These are phyloP conservation scores for Claviceps sorghi DNA, from an alignment of 2,329 filamentous ascomycete species.

Conservation along the genomic window DNA sequence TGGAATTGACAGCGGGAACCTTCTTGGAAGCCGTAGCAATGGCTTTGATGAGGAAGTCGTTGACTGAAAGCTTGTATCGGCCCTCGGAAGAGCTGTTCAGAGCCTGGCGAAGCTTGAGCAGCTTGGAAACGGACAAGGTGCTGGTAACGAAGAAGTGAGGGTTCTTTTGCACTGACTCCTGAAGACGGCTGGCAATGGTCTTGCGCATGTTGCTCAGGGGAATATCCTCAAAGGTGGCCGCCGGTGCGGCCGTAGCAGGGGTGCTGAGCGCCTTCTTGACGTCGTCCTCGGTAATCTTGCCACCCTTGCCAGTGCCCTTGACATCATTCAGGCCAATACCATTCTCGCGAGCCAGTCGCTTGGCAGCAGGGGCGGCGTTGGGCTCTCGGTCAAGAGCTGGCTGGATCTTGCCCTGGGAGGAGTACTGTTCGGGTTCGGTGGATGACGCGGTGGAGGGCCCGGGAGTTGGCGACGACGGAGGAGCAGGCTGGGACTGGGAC, in stretches of 20 bases:
- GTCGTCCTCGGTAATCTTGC: slow-evolving; percentile 82
- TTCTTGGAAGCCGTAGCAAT: slow-evolving; percentile 78
- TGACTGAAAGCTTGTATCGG: slow-evolving; percentile 98
- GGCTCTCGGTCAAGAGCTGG: slow-evolving; percentile 71
- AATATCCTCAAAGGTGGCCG: slow-evolving; percentile 65
- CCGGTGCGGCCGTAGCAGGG: slow-evolving; percentile 34
- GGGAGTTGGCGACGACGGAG: slow-evolving; percentile 26
- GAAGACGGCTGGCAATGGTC: slow-evolving; percentile 84
- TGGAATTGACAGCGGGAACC: slow-evolving; percentile 90
- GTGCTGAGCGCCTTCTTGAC: slow-evolving; percentile 70
- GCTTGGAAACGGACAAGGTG: slow-evolving; percentile 81
- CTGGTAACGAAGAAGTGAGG: slow-evolving; percentile 97
- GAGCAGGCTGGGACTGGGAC: slow-evolving; percentile 43
- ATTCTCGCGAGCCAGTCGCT: slow-evolving; percentile 73
- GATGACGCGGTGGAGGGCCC: slow-evolving; percentile 24
- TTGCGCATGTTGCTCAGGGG: slow-evolving; percentile 91
- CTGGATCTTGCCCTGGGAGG: slow-evolving; percentile 65
- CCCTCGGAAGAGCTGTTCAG: slow-evolving; percentile 80
- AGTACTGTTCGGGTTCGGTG: slow-evolving; percentile 52
- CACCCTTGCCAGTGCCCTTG: slow-evolving; percentile 76
- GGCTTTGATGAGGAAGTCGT: slow-evolving; percentile 98
- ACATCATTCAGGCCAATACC: slow-evolving; percentile 61
- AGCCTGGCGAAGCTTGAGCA: slow-evolving; percentile 87
- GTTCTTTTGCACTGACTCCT: slow-evolving; percentile 79
- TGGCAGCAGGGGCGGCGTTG: slow-evolving; percentile 55